Percentiles rank a stretch among this genome's conserved stretches.
These are phyloP conservation scores for Zarea fungicola DNA, from an alignment of 2,329 filamentous ascomycete species.

Conservation along the genomic window DNA sequence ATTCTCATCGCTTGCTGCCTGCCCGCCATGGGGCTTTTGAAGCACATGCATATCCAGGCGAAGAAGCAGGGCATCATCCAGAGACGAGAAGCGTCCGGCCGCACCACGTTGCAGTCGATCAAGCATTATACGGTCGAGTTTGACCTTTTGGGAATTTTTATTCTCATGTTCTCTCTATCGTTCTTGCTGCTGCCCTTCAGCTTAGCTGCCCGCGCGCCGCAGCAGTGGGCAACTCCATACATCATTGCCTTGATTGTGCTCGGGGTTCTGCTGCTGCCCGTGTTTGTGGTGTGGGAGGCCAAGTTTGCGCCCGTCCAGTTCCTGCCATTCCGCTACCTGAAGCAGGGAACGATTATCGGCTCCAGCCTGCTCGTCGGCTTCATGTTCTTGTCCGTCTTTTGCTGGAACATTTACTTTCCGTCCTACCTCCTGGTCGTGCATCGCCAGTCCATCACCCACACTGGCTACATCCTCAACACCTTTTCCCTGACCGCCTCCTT, in stretches of 20 bases:
- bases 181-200: slow-evolving; percentile 50
- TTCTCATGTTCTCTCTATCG: slow-evolving; percentile 46
- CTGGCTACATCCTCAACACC: slow-evolving; percentile 39
- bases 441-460: slow-evolving; percentile 30
- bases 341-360: slow-evolving; percentile 43
- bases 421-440: slow-evolving; percentile 46
- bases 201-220: slow-evolving; percentile 28
- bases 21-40: slow-evolving; percentile 30
- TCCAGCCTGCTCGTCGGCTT: slow-evolving; percentile 34
- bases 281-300: slow-evolving; percentile 52
- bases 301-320: slow-evolving; percentile 52
- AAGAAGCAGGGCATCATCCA: slow-evolving; percentile 19
- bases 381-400: slow-evolving; percentile 37
- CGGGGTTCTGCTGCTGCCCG: slow-evolving; percentile 42
- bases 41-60: neutral
- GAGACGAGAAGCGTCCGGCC: slow-evolving; percentile 44
- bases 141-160: slow-evolving; percentile 49
- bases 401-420: slow-evolving; percentile 44
- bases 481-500: slow-evolving; percentile 43
- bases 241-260: slow-evolving; percentile 45
- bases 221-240: slow-evolving; percentile 37
- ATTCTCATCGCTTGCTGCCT: slow-evolving; percentile 48
- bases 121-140: slow-evolving; percentile 53
- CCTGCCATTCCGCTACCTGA: slow-evolving; percentile 47
- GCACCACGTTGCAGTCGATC: slow-evolving; percentile 41